These are phyloP conservation scores for Ustilago nuda DNA, from an alignment of 1,284 basidiomycete genomes.

Conservation along the genomic window DNA sequence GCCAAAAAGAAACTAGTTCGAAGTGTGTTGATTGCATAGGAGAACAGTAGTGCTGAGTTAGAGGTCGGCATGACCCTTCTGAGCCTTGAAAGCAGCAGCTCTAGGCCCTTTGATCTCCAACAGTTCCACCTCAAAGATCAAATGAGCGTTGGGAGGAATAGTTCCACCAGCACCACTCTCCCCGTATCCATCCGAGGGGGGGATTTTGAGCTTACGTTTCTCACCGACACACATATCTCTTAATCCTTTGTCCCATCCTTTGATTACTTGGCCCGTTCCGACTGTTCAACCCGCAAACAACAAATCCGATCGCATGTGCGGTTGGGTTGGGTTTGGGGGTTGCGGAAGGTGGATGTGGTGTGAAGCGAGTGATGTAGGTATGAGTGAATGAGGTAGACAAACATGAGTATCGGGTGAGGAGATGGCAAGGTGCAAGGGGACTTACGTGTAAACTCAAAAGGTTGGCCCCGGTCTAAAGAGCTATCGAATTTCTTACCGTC, in stretches of 20 bases:
- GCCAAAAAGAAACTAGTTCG: too few species aligned
- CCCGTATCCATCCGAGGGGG: conserved; percentile 72
- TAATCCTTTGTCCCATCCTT: conserved; percentile 73
- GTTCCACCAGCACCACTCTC: conserved; percentile 78
- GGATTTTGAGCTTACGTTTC: conserved; percentile 80
- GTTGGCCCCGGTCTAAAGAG: conserved; percentile 75
- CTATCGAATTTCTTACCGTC: conserved; percentile 85
- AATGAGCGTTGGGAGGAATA: conserved; percentile 84
- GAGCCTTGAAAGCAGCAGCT: conserved; percentile 17
- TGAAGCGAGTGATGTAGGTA: background rate
- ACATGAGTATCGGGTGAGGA: background rate
- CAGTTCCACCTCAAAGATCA: conserved; percentile 79
- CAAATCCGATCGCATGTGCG: too few species aligned
- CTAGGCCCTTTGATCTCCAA: conserved; percentile 49
- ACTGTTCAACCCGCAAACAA: conserved; percentile 71
- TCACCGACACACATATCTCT: conserved; percentile 86
- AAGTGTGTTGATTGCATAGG: background rate
- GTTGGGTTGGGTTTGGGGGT: too few species aligned
- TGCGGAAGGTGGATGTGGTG: background rate
- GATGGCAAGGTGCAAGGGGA: background rate
- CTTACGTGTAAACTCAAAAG: conserved; percentile 72
- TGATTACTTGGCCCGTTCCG: conserved; percentile 82
- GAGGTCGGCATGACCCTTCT: background rate
- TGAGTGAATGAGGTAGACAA: too few species aligned
- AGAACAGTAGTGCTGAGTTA: background rate